Base-by-base conservation (phyloP, 1,284 basidiomycete species). In the Cryptococcus sp. region DNA sequence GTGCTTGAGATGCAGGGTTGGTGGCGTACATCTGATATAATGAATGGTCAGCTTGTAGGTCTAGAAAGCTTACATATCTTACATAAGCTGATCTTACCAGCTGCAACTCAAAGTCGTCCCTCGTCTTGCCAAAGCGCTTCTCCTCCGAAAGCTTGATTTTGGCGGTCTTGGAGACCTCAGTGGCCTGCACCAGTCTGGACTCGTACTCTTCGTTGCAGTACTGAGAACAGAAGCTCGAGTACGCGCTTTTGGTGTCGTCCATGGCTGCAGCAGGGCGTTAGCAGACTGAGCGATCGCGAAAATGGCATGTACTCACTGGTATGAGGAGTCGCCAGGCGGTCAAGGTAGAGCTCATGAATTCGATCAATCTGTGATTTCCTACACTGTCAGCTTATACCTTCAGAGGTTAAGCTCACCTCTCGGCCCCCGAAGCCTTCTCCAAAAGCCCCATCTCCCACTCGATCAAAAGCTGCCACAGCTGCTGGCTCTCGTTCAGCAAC, bases 181-280 rank as follows among this genome's bases (percentile, higher is more conserved):
- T 90, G 1, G 89, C 89, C 2, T 82, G 74, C 16, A 94, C 82
- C 44, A 96, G 81, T 8, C 87, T 77, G 0, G 77, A 68, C 70
- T 94, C 91, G 69, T 97, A 97, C 53, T 86, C 82, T 16, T 82
- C 77, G 0, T 86, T 80, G 57, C 85, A 84, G 74, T 87, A 82
- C 42, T 83, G 82, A 0, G 90, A 90, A 18, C 90, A 88, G 75
- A 94, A 95, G 0, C 86, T 83, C 1, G 92, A 95, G 72, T 93
- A 96, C 2, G 83, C 80, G 66, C 89, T 85, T 55, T 87, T 86
- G 0, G 91, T 93, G 18, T 87, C 83, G 39, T 90, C 87, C 52
- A 86, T 81, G 11, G 67, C 78, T 74, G 59, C 2, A 9, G 28
- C 52, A 33, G 60, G 60, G 52, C 53, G 35, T 28, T 20, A 46